Evolutionary conservation across 257 asterid species (phyloP).

Genomic region (Jaltomata sinuosa): DNA sequence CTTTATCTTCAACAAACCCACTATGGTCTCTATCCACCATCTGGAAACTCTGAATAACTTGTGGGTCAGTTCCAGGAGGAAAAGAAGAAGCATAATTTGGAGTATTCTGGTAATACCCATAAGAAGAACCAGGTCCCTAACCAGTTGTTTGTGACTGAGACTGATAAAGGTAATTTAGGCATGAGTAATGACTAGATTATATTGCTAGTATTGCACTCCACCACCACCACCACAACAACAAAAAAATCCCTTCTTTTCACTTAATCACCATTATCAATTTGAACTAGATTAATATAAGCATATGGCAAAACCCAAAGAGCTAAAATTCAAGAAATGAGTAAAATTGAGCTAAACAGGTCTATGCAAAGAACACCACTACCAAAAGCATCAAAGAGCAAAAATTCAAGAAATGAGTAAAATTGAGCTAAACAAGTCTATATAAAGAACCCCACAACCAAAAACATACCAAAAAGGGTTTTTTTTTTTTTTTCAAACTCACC

Average conservation of each 20-base stretch:
- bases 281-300: too few relatives aligned
- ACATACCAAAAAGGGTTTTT: background rate
- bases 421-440: background rate
- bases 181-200: background rate
- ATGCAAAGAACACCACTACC: too few relatives aligned
- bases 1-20: slow-evolving; percentile 67
- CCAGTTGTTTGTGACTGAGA: slow-evolving; percentile 13
- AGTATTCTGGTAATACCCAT: background rate
- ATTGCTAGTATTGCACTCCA: too few relatives aligned
- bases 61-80: slow-evolving; percentile 74
- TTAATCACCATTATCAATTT: too few relatives aligned
- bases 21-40: slow-evolving; percentile 71
- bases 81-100: slow-evolving; percentile 17
- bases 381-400: too few relatives aligned
- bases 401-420: too few relatives aligned
- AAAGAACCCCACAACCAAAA: background rate
- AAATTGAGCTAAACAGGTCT: too few relatives aligned
- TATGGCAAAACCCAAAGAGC: too few relatives aligned
- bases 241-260: too few relatives aligned
- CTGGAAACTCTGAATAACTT: slow-evolving; percentile 63
- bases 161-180: background rate
- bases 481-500: slow-evolving; percentile 11
- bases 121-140: background rate
- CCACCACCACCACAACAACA: too few relatives aligned
- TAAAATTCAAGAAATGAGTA: too few relatives aligned